Evolutionary conservation across 352 stramenopile species (phyloP).

Genomic region (Globisporangium middletonii): DNA sequence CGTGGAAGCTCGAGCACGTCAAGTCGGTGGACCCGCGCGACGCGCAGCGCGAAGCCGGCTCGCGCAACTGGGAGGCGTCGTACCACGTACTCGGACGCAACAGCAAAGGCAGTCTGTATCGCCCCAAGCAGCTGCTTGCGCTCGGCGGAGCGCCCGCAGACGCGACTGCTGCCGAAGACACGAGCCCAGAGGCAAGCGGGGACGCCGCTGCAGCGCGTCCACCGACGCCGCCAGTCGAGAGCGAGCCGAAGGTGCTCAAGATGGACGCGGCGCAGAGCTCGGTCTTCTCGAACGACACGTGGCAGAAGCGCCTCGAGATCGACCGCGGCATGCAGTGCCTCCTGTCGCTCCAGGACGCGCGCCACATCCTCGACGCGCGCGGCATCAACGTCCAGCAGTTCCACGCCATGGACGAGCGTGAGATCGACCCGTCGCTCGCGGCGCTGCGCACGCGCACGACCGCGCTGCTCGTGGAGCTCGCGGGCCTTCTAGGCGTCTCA

Average conservation of each 20-base stretch:
- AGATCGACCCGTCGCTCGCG: constrained; percentile 68
- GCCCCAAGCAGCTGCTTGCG: constrained; percentile 63
- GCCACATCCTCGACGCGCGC: constrained; percentile 74
- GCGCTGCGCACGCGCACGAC: constrained; percentile 66
- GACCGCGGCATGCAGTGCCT: constrained; percentile 72
- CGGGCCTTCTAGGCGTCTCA: constrained; percentile 49
- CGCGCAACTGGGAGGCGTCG: constrained; percentile 66
- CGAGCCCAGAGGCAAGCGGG: neutral
- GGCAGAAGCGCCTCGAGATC: constrained; percentile 63
- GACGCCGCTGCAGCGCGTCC: neutral
- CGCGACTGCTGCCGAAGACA: constrained; percentile 1
- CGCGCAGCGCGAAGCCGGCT: constrained; percentile 55
- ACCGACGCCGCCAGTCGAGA: neutral
- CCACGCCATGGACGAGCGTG: constrained; percentile 61
- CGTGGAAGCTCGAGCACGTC: constrained; percentile 81
- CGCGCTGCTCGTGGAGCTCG: constrained; percentile 61
- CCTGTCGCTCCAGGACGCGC: constrained; percentile 74
- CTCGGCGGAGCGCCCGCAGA: constrained; percentile 20
- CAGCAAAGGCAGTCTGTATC: constrained; percentile 72
- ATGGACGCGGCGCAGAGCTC: constrained; percentile 46
- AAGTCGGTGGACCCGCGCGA: constrained; percentile 65
- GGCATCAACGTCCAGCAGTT: constrained; percentile 85
- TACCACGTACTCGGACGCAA: constrained; percentile 76
- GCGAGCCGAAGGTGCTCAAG: constrained; percentile 43
- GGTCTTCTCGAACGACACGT: constrained; percentile 73